Evolutionary conservation across 371 early-diverging fungal genomes (phyloP).

Genomic region (Mucor saturninus): DNA sequence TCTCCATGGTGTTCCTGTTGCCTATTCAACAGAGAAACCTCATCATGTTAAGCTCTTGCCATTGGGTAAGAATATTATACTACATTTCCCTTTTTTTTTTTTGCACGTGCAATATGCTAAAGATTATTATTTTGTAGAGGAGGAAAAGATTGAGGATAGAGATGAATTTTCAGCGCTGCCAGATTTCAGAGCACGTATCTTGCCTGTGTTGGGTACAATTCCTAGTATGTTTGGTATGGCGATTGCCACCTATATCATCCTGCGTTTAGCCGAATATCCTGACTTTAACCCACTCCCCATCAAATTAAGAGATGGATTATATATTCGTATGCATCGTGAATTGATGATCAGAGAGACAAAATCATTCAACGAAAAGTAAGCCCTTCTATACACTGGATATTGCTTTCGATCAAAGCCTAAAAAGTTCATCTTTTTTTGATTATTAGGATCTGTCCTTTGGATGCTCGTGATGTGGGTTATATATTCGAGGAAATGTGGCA

Average conservation of each 20-base stretch:
- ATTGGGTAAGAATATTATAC: conserved; percentile 40
- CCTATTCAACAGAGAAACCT: conserved; percentile 93
- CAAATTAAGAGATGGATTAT: conserved; percentile 79
- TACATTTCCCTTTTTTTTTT: neutral
- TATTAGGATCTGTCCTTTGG: conserved; percentile 59
- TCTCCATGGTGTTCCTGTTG: conserved; percentile 79
- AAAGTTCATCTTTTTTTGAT: too few species aligned
- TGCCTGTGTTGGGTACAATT: conserved; percentile 88
- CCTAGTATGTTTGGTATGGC: conserved; percentile 95
- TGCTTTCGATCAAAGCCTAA: too few species aligned
- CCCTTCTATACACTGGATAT: neutral
- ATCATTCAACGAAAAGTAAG: conserved; percentile 53
- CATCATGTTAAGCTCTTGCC: conserved; percentile 79
- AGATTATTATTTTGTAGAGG: conserved; percentile 48
- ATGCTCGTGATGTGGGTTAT: conserved; percentile 78
- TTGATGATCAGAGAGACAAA: conserved; percentile 69
- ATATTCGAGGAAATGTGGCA: conserved; percentile 91
- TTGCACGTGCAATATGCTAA: neutral
- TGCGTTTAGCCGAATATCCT: conserved; percentile 77
- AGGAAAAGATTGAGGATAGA: conserved; percentile 78
- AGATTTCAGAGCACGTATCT: conserved; percentile 84
- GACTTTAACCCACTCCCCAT: conserved; percentile 79
- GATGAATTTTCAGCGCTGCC: conserved; percentile 90
- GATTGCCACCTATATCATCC: conserved; percentile 85
- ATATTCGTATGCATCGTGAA: conserved; percentile 75